A percentile compares a stretch with the other conserved stretches of the same genome.
Evolutionary conservation across 2,329 filamentous ascomycete species (phyloP).

Genomic region (Sclerotinia minor): DNA sequence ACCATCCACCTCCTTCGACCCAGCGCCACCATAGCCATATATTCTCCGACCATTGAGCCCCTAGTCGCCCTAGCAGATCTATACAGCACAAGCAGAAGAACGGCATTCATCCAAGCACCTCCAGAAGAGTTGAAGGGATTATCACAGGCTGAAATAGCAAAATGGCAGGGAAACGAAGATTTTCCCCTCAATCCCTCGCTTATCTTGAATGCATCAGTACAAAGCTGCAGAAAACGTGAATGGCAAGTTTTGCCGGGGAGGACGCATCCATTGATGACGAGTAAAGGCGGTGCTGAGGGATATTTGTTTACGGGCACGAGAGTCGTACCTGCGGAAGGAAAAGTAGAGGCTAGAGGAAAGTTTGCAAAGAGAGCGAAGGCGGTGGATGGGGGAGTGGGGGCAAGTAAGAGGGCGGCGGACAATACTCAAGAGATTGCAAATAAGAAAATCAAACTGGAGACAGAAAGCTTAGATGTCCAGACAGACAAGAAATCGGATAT

Average conservation of each 20-base stretch:
- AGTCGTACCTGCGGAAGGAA: slow-evolving; percentile 76
- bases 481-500: slow-evolving; percentile 23
- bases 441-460: slow-evolving; percentile 26
- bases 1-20: slow-evolving; percentile 78
- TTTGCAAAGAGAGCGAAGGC: slow-evolving; percentile 46
- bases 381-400: slow-evolving; percentile 20
- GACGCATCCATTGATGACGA: slow-evolving; percentile 94
- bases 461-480: slow-evolving; percentile 1
- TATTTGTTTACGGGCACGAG: slow-evolving; percentile 84
- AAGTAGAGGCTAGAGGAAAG: slow-evolving; percentile 78
- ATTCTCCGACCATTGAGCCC: slow-evolving; percentile 78
- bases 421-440: slow-evolving; percentile 9
- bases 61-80: slow-evolving; percentile 76
- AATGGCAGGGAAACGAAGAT: slow-evolving; percentile 64
- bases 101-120: slow-evolving; percentile 65
- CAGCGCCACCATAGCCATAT: slow-evolving; percentile 82
- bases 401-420: slow-evolving; percentile 10
- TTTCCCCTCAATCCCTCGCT: slow-evolving; percentile 88
- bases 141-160: slow-evolving; percentile 52
- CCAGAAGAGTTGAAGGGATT: slow-evolving; percentile 47
- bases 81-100: slow-evolving; percentile 77
- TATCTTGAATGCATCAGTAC: slow-evolving; percentile 74
- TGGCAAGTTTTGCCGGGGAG: slow-evolving; percentile 93
- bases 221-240: slow-evolving; percentile 73
- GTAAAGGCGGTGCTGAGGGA: slow-evolving; percentile 81